These are phyloP conservation scores for Corymbia calophylla DNA, from an alignment of 441 rosid species.

Conservation along the genomic window DNA sequence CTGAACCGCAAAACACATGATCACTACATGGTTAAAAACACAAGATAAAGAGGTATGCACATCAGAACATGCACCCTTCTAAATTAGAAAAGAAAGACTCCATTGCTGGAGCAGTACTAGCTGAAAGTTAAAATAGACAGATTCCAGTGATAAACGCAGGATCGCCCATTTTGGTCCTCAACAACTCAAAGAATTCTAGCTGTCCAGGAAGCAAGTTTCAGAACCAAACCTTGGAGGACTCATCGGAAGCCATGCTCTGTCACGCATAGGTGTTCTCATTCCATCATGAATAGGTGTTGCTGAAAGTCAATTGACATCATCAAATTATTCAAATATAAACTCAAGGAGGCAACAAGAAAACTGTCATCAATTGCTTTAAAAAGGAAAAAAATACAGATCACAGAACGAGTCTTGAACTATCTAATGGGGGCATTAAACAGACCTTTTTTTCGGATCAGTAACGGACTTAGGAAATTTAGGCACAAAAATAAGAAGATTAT, in stretches of 20 bases:
- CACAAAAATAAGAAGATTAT: neutral
- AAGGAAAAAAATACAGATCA: neutral
- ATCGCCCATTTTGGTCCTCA: neutral
- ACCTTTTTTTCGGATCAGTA: neutral
- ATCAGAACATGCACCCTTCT: neutral
- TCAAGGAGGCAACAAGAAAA: neutral
- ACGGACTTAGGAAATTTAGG: neutral
- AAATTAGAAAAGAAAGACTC: neutral
- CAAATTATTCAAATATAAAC: neutral
- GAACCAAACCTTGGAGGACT: constrained; percentile 85
- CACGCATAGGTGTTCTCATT: constrained; percentile 98
- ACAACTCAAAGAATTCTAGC: neutral
- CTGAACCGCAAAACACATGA: neutral
- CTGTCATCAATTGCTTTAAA: neutral
- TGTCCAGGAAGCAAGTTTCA: neutral
- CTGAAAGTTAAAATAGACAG: neutral
- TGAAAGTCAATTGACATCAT: constrained; percentile 9
- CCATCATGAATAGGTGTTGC: constrained; percentile 98
- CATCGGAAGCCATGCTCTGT: constrained; percentile 99
- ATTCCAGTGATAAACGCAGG: neutral
- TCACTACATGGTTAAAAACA: neutral
- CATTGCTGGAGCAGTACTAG: neutral
- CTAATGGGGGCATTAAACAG: neutral
- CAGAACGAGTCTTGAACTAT: neutral
- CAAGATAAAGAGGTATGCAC: neutral